These are phyloP conservation scores for Fusarium goolgardi DNA, from an alignment of 2,329 filamentous ascomycete genomes.

Conservation along the genomic window DNA sequence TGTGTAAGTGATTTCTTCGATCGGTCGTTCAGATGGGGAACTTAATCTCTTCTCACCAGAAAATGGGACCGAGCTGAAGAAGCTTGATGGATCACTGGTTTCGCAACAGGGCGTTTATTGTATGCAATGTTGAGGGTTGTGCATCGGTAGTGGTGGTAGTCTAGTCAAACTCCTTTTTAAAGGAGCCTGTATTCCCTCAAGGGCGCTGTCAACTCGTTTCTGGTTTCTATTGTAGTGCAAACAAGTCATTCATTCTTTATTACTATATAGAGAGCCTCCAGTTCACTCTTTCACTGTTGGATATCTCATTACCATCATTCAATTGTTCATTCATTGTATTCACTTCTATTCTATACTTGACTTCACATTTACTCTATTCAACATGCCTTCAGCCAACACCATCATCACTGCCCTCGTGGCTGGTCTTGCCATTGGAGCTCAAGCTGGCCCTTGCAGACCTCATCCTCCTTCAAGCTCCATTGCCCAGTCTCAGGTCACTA, in stretches of 20 bases:
- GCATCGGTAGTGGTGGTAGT: background rate
- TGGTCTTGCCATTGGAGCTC: conserved; percentile 26
- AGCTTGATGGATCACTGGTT: background rate
- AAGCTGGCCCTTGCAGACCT: conserved; percentile 34
- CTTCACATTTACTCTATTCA: conserved; percentile 3
- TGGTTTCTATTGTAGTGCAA: conserved; percentile 4
- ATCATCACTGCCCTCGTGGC: conserved; percentile 33
- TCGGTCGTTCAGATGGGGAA: conserved; percentile 14
- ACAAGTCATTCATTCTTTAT: conserved; percentile 4
- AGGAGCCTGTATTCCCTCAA: conserved; percentile 27
- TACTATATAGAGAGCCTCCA: conserved; percentile 36
- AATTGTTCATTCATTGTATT: conserved; percentile 5
- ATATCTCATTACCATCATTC: conserved; percentile 7
- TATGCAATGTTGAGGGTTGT: conserved; percentile 37
- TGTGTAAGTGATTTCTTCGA: conserved; percentile 24
- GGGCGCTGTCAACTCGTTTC: conserved; percentile 11
- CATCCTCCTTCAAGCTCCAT: conserved; percentile 19
- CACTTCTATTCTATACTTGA: conserved; percentile 8
- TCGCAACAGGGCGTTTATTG: conserved; percentile 13
- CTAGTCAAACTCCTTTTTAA: conserved; percentile 31
- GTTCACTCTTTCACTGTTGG: conserved; percentile 30
- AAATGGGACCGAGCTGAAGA: conserved; percentile 11
- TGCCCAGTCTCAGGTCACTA: conserved; percentile 2
- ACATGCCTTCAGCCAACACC: conserved; percentile 31
- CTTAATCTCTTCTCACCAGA: conserved; percentile 25